These are phyloP conservation scores for Lachancea fermentati DNA, from an alignment of 805 yeast species.

Conservation along the genomic window DNA sequence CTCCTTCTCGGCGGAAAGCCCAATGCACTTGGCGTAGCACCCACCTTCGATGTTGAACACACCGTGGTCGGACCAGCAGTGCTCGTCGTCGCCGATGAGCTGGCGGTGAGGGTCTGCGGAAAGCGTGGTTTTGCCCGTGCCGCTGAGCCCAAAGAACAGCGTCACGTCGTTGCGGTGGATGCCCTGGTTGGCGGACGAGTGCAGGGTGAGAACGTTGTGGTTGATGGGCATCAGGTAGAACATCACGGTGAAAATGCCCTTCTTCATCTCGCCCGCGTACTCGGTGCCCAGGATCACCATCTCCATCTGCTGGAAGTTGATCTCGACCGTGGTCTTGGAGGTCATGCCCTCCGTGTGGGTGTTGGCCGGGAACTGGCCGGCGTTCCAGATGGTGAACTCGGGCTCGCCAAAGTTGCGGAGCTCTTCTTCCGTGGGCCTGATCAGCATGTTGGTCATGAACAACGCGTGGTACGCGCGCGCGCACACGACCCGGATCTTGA, in stretches of 20 bases:
- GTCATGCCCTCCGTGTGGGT: conserved; percentile 96
- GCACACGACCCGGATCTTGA: conserved; percentile 91
- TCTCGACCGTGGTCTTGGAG: conserved; percentile 90
- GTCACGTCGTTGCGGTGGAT: conserved; percentile 76
- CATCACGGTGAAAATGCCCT: conserved; percentile 98
- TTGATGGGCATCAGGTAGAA: conserved; percentile 96
- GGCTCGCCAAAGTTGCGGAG: conserved; percentile 90
- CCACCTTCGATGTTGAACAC: conserved; percentile 99
- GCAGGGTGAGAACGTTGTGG: conserved; percentile 86
- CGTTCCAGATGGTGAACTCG: conserved; percentile 96
- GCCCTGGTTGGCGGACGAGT: conserved; percentile 94
- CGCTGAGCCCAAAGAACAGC: conserved; percentile 92
- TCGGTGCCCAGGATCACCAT: conserved; percentile 98
- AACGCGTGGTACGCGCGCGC: conserved; percentile 98
- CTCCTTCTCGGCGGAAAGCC: conserved; percentile 83
- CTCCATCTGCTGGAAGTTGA: conserved; percentile 95
- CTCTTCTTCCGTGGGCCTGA: conserved; percentile 90
- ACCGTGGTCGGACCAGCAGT: conserved; percentile 98
- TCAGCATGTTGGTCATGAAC: conserved; percentile 97
- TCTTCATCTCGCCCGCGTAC: conserved; percentile 99
- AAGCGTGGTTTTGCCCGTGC: conserved; percentile 96
- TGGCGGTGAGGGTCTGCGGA: conserved; percentile 93
- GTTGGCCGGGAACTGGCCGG: conserved; percentile 98
- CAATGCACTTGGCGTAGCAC: conserved; percentile 96
- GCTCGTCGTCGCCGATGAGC: conserved; percentile 98